Evolutionary conservation across 1,139 yeast genomes (phyloP).

Genomic region (Sugiyamaella castrensis): DNA sequence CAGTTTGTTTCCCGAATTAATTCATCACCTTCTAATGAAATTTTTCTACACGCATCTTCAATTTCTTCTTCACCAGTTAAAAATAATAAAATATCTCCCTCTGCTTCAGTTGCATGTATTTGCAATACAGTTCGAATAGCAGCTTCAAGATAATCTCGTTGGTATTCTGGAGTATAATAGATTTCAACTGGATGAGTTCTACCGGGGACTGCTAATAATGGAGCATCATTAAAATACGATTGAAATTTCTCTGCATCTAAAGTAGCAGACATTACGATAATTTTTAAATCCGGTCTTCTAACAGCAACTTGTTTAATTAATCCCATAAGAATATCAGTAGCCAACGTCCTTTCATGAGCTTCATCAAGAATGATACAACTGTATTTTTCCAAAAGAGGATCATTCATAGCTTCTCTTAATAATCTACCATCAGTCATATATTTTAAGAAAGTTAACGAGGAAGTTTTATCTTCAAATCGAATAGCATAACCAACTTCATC

Average conservation of each 20-base stretch:
- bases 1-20: conserved; percentile 81
- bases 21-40: conserved; percentile 84
- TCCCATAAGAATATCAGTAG: conserved; percentile 97
- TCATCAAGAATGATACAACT: conserved; percentile 93
- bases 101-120: conserved; percentile 94
- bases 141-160: conserved; percentile 89
- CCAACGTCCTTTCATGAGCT: conserved; percentile 96
- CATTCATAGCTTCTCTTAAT: conserved; percentile 95
- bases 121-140: conserved; percentile 93
- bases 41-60: conserved; percentile 92
- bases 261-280: conserved; percentile 96
- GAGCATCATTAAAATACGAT: conserved; percentile 83
- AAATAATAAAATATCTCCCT: conserved; percentile 85
- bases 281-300: conserved; percentile 83
- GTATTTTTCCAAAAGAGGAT: conserved; percentile 74
- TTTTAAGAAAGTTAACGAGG: conserved; percentile 69
- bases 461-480: conserved; percentile 88
- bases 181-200: conserved; percentile 97
- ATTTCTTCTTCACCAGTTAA: conserved; percentile 98
- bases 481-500: conserved; percentile 92
- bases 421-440: conserved; percentile 99
- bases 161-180: conserved; percentile 94
- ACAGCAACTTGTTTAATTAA: conserved; percentile 74
- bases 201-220: conserved; percentile 94
- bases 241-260: conserved; percentile 97